Evolutionary conservation across 1,284 basidiomycete species (phyloP).

Genomic region (Leucoagaricus sp.): DNA sequence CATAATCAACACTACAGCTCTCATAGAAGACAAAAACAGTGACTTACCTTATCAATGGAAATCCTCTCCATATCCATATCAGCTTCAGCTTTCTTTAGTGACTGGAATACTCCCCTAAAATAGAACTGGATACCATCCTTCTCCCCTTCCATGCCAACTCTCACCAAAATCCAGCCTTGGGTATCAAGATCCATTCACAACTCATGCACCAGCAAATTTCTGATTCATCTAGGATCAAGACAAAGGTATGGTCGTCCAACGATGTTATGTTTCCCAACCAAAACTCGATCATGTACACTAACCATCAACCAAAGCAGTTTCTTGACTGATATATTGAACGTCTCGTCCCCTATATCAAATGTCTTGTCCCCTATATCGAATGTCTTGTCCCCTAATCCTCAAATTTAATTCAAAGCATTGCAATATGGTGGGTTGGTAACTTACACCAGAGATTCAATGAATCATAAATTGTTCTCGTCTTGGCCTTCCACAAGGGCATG

Average conservation of each 20-base stretch:
- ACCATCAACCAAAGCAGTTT: slow-evolving; percentile 95
- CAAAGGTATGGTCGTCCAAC: slow-evolving; percentile 92
- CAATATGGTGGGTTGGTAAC: slow-evolving; percentile 27
- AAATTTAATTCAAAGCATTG: slow-evolving; percentile 2
- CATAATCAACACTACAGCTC: slow-evolving; percentile 4
- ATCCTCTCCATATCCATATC: slow-evolving; percentile 99
- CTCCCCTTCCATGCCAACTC: slow-evolving; percentile 98
- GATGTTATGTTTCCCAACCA: slow-evolving; percentile 89
- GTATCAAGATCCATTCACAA: slow-evolving; percentile 92
- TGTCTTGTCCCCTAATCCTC: no score
- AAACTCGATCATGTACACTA: slow-evolving; percentile 87
- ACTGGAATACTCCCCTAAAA: slow-evolving; percentile 95
- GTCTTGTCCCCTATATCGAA: no score
- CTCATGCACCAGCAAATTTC: slow-evolving; percentile 90
- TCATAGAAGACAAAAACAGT: background rate
- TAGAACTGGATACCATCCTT: slow-evolving; percentile 98
- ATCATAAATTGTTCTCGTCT: slow-evolving; percentile 96
- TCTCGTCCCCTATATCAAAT: slow-evolving; percentile 96
- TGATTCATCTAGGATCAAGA: slow-evolving; percentile 87
- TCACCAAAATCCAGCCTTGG: slow-evolving; percentile 81
- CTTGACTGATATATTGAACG: slow-evolving; percentile 92
- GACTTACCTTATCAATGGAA: slow-evolving; percentile 91
- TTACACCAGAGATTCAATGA: slow-evolving; percentile 85
- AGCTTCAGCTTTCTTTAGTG: slow-evolving; percentile 89
- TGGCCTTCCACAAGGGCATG: slow-evolving; percentile 86